Base-by-base conservation (phyloP, 2,329 filamentous ascomycete genomes). In the Aschersonia sp. region DNA sequence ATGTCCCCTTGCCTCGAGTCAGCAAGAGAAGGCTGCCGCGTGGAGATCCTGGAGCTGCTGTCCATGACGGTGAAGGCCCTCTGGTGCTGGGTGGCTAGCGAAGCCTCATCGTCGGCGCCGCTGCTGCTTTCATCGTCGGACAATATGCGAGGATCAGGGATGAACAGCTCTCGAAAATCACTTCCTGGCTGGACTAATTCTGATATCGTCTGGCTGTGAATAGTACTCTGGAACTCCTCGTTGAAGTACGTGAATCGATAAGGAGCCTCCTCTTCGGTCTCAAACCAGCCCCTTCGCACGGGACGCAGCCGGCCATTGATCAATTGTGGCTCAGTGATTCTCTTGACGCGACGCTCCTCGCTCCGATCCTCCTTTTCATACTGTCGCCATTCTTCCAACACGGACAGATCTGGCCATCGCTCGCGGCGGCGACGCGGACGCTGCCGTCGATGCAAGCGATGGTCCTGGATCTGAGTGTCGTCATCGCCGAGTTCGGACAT, bases 221-320 rank as follows among this genome's bases (percentile, higher is more conserved):
- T 94, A 0, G 92, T 98, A 63, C 86, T 94, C 57, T 87, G 84
- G 48, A 97, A 87, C 53, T 95, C 87, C 61, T 97, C 92, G 63
- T 97, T 97, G 73, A 98, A 98, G 64, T 98, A 98, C 0, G 92
- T 97, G 63, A 96, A 98, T 30, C 92, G 79, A 62, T 94, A 97
- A 0, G 92, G 92, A 0, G 83, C 80, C 54, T 96, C 90, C 51
- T 95, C 89, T 53, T 92, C 86, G 47, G 86, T 81, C 40, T 84
- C 78, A 61, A 87, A 90, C 90, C 90, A 98, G 11, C 78, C 77
- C 55, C 76, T 78, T 53, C 85, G 81, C 40, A 86, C 79, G 10
- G 89, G 88, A 5, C 92, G 81, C 43, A 98, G 68, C 47, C 92
- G 79, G 0, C 92, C 92, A 50, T 90, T 90, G 50, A 98, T 83